Evolutionary conservation across 2,329 filamentous ascomycete species (phyloP), one percentile per base, ranked within the genome.

Genomic region (Acarospora socialis): DNA sequence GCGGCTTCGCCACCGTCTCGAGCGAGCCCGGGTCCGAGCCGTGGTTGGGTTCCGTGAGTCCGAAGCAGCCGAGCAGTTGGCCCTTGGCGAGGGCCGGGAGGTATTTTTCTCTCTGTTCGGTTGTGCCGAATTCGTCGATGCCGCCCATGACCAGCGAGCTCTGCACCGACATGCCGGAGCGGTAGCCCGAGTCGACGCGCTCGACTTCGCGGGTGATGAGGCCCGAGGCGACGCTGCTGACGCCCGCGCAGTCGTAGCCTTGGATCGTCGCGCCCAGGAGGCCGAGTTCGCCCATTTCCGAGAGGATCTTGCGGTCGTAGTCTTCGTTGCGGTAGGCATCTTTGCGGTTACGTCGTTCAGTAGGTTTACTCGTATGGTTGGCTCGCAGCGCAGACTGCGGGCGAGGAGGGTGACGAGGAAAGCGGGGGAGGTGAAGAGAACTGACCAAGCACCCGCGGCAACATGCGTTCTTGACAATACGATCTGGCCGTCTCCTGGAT

Each of bases 221-320:
- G 14, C 83, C 84, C n/a, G 78, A 79, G 6, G 84, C 84, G 27
- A 93, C 82, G 33, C 77, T 86, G 42, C 81, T 87, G 16, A 81
- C 80, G 33, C 84, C 84, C 4, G 84, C 84, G 53, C 86, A 93
- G 18, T 74, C 84, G 48, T 92, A 90, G 12, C 84, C 86, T 41
- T 87, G 63, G 39, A 93, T 86, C 12, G 75, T 87, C 31, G 86
- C 77, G 33, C 86, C 84, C 3, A 93, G 65, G 0, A 93, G 66
- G n/a, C 86, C 86, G 6, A 93, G 63, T 51, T 90, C 81, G 25
- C 86, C 84, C 84, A 93, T 93, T 59, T 93, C 84, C 53, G 77
- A 68, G 19, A 93, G 66, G 38, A 93, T 92, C 47, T 77, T 77
- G 46, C 71, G 68, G 54, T 93, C 84, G 59, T 86, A 93, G 50